phyloP scores from a whole-genome alignment of 352 stramenopile genomes.

The Globisporangium parvum region DNA sequence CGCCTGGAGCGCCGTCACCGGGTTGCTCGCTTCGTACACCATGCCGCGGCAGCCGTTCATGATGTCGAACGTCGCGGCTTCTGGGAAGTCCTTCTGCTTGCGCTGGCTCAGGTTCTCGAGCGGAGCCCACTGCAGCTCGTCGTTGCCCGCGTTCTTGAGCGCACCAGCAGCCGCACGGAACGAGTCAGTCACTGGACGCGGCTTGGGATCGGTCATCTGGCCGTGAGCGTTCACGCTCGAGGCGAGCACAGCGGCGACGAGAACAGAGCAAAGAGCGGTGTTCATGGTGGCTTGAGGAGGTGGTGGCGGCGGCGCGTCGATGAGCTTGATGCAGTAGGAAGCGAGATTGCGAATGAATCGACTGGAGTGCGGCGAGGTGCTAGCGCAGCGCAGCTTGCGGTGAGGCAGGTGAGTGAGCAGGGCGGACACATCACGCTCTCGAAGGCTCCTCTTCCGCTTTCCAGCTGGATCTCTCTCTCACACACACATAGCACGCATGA shows the following conservation, averaged over 20 bases:
- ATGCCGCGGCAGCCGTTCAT: conserved; percentile 56
- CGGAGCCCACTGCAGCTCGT: too few relatives aligned
- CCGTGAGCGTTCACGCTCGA: too few relatives aligned
- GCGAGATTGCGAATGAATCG: not conserved
- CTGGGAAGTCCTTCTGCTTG: conserved; percentile 35
- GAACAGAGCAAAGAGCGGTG: too few relatives aligned
- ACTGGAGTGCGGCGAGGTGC: not conserved
- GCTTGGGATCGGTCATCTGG: too few relatives aligned
- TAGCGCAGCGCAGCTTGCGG: not conserved
- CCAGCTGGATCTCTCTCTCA: not conserved
- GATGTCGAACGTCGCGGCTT: conserved; percentile 40
- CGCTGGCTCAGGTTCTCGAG: conserved; percentile 35
- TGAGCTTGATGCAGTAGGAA: not conserved
- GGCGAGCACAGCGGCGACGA: too few relatives aligned
- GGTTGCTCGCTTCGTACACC: conserved; percentile 39
- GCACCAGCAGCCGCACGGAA: not conserved
- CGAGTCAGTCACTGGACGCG: not conserved
- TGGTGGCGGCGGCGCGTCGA: not conserved
- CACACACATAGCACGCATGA: too few relatives aligned
- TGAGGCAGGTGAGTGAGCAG: not conserved
- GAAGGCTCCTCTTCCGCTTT: not conserved
- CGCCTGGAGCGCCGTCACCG: conserved; percentile 44
- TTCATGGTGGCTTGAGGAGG: not conserved
- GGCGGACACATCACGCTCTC: not conserved
- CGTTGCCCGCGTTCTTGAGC: not conserved